Percentiles rank a stretch among this genome's conserved stretches.
These are phyloP conservation scores for Aureobasidium sp. DNA, from an alignment of 2,329 filamentous ascomycete species.

Conservation along the genomic window DNA sequence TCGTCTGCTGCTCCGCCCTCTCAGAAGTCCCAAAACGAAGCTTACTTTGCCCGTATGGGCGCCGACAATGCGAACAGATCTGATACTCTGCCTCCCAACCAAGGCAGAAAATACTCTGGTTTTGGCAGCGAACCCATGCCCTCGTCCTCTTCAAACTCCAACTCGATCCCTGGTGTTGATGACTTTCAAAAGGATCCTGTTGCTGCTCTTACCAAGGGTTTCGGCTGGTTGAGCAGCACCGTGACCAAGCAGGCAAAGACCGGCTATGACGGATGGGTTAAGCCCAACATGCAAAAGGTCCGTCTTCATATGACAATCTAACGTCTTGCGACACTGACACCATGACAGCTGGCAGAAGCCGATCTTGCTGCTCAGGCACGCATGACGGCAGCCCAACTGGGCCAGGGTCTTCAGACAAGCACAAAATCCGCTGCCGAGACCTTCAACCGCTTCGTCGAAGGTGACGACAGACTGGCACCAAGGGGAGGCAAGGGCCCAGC, in stretches of 20 bases:
- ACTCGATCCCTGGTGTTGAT: conserved; percentile 59
- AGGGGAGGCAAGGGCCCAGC: conserved; percentile 44
- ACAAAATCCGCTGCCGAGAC: conserved; percentile 68
- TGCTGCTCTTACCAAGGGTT: conserved; percentile 79
- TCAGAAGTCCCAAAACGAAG: conserved; percentile 62
- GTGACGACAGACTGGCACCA: conserved; percentile 35
- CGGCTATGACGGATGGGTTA: conserved; percentile 84
- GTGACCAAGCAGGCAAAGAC: conserved; percentile 86
- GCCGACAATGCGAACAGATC: conserved; percentile 70
- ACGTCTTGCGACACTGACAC: background rate
- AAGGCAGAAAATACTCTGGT: conserved; percentile 85
- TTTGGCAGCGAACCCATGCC: conserved; percentile 72
- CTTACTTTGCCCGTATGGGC: conserved; percentile 81
- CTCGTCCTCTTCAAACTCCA: conserved; percentile 30
- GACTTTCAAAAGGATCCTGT: conserved; percentile 89
- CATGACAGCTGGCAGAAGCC: conserved; percentile 60
- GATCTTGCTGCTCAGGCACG: conserved; percentile 51
- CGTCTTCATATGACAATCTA: background rate
- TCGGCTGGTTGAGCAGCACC: conserved; percentile 86
- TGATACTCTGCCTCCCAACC: conserved; percentile 68
- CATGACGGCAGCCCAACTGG: conserved; percentile 44
- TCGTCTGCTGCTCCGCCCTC: conserved; percentile 20
- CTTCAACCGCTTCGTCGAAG: conserved; percentile 83
- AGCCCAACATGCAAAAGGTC: conserved; percentile 79
- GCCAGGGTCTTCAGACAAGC: conserved; percentile 54